A percentile compares a stretch with the other conserved stretches of the same genome.
Conservation (phyloP, 305 asterid genomes). For the Solanum hybrid region DNA sequence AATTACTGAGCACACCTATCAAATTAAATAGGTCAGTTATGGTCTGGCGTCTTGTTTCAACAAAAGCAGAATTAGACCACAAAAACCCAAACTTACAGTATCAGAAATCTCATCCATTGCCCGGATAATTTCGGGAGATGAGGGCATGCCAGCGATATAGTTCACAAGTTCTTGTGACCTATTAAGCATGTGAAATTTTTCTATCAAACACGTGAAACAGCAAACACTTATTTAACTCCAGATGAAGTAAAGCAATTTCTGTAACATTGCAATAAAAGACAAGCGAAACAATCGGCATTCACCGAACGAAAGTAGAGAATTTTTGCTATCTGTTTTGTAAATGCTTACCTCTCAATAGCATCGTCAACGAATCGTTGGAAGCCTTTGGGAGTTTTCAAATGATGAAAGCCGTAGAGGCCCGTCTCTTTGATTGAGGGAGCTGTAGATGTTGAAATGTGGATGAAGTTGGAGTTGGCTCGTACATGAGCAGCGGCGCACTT, state of each 20-base stretch:
- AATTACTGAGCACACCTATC: constrained; percentile 80
- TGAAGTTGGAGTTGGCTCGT: constrained; percentile 24
- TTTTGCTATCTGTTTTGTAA: background rate
- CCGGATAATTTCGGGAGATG: constrained; percentile 61
- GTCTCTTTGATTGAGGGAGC: constrained; percentile 40
- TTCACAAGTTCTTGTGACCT: constrained; percentile 87
- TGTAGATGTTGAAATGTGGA: constrained; percentile 29
- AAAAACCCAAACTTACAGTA: constrained; percentile 36
- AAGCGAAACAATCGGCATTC: background rate
- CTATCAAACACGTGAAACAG: background rate
- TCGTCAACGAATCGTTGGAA: constrained; percentile 91
- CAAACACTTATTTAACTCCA: background rate
- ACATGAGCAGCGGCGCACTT: constrained; percentile 15
- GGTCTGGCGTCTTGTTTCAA: background rate
- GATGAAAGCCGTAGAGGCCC: constrained; percentile 83
- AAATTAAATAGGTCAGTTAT: constrained; percentile 10
- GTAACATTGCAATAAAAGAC: background rate
- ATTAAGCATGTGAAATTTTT: background rate
- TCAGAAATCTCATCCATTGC: constrained; percentile 94
- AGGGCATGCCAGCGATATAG: constrained; percentile 68
- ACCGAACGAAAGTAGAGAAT: background rate
- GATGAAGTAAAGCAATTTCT: background rate
- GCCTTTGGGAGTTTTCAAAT: constrained; percentile 76
- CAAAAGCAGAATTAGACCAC: background rate
- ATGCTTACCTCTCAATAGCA: constrained; percentile 64